Base-by-base conservation (phyloP, 2,329 filamentous ascomycete species). In the Camillea tinctor region DNA sequence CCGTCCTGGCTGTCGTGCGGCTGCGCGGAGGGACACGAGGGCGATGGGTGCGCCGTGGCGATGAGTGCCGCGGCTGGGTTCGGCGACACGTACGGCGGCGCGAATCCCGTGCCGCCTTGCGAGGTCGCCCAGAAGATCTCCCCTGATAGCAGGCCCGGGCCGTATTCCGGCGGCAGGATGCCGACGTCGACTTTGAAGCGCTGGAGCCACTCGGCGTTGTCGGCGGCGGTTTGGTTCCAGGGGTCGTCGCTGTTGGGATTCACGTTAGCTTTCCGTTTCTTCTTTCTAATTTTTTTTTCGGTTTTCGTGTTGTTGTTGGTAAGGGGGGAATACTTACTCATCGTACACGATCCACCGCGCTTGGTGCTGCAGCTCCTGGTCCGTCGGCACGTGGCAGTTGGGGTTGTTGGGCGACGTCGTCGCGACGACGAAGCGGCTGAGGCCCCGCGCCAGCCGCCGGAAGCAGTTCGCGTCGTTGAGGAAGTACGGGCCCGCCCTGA, bases 311-410 rank as follows among this genome's bases (percentile, higher is more conserved):
- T 4, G 30, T 1, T 24, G 20, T 11, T 19, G n/a, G 21, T n/a
- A 50, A 23, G 20, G 15, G 3, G 11, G 7, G 19, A 21, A 5
- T 17, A 77, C 83, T 73, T 73, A 86, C 80, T 86, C 84, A 58
- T 88, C 84, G 60, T 86, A 88, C 0, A 87, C 73, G 40, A 88
- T 80, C 83, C 84, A 88, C 19, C 85, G 80, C 2, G 85, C 84
- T 68, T 88, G 86, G 62, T 86, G 82, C 68, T 86, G 82, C n/a
- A 88, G 73, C 67, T 88, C 85, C n/a, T 82, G 79, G 63, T 88
- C 85, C 0, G 79, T 81, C 0, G 81, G 86, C n/a, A 83, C 74
- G 60, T 88, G 85, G 49, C 77, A 76, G 68, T 81, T 86, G 1
- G 84, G 85, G 63, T 88, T 88, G 64, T 87, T 85, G 0, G 81